A percentile compares a stretch with the other conserved stretches of the same genome.
Conservation (phyloP, 2,329 filamentous ascomycete species). For the Moelleriella libera region DNA sequence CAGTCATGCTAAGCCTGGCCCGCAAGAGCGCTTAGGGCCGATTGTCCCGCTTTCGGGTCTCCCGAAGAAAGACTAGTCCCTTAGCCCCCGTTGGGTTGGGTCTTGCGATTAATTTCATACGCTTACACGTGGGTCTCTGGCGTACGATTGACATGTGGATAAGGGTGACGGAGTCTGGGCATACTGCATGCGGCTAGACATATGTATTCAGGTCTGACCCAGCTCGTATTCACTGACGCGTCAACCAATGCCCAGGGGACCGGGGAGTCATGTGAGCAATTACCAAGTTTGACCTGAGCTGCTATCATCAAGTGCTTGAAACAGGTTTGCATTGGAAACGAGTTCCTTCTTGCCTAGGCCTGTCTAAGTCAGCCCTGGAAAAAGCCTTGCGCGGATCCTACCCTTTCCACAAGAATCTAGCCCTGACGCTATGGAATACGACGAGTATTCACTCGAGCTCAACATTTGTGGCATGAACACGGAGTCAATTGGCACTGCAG, state of each 20-base stretch:
- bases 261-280: not conserved
- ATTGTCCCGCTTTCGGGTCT: not conserved
- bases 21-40: no score
- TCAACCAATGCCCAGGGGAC: not conserved
- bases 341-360: not conserved
- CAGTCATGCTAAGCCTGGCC: no score
- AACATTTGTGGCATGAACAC: not conserved
- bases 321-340: not conserved
- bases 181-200: not conserved
- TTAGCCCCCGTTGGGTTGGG: not conserved
- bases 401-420: not conserved
- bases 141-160: not conserved
- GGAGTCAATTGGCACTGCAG: not conserved
- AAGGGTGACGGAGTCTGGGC: not conserved
- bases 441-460: not conserved
- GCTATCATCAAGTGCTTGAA: not conserved
- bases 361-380: not conserved
- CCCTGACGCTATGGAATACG: not conserved
- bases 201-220: not conserved
- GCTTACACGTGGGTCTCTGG: not conserved
- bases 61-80: not conserved
- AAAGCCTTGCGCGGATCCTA: not conserved
- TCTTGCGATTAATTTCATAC: not conserved
- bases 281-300: not conserved
- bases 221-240: not conserved